Conservation (phyloP, 441 rosid genomes). For the Erodium texanum region DNA sequence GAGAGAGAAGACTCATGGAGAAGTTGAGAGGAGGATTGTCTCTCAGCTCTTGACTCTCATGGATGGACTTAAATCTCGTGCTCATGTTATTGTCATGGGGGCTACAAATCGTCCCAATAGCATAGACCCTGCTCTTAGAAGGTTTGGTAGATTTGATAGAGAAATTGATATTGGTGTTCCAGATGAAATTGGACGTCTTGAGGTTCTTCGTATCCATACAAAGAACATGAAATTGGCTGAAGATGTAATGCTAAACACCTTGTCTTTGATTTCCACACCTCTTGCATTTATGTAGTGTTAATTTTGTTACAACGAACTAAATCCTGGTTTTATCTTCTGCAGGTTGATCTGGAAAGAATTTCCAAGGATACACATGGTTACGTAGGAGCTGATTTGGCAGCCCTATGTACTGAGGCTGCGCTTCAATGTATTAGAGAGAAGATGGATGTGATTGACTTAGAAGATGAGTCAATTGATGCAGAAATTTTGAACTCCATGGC, state of each 20-base stretch:
- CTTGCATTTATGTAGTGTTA: not conserved
- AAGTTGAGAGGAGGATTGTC: not conserved
- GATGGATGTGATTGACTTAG: slow-evolving; percentile 18
- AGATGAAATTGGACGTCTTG: slow-evolving; percentile 16
- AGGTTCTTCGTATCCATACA: slow-evolving; percentile 14
- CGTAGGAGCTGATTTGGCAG: slow-evolving; percentile 18
- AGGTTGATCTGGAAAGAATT: slow-evolving; percentile 10
- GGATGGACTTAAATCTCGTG: slow-evolving; percentile 2
- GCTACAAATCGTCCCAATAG: slow-evolving; percentile 16
- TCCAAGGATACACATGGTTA: slow-evolving; percentile 19
- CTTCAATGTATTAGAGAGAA: slow-evolving; percentile 19
- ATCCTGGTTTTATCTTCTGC: not conserved
- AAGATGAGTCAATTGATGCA: slow-evolving; percentile 18
- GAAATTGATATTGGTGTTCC: slow-evolving; percentile 13
- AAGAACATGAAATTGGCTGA: not conserved
- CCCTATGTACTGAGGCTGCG: slow-evolving; percentile 19
- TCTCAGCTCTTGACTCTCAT: slow-evolving; percentile 4
- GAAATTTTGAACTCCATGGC: slow-evolving; percentile 20
- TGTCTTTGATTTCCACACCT: not conserved
- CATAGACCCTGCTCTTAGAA: slow-evolving; percentile 19
- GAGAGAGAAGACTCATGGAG: not conserved
- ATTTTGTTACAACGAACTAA: not conserved
- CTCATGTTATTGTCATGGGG: slow-evolving; percentile 5
- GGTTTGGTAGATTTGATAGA: slow-evolving; percentile 18
- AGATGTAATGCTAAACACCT: not conserved